phyloP scores from a whole-genome alignment of 2,329 filamentous ascomycete genomes.

The Scedosporium aurantiacum region DNA sequence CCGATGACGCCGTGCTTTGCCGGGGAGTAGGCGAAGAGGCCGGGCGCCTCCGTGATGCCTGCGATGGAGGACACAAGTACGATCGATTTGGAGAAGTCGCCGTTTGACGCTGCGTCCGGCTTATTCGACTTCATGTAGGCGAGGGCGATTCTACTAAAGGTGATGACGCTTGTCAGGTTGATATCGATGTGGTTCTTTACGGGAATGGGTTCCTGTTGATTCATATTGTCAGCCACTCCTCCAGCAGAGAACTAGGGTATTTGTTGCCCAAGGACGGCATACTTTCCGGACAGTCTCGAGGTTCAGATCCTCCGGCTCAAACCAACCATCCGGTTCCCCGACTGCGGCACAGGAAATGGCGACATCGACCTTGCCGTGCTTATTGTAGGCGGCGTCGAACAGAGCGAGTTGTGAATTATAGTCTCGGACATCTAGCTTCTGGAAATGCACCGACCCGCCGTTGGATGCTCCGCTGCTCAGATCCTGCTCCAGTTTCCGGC shows the following conservation, averaged over 20 bases:
- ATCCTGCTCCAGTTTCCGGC: neutral
- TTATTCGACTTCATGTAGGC: conserved; percentile 32
- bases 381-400: neutral
- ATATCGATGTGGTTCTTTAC: conserved; percentile 29
- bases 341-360: conserved; percentile 27
- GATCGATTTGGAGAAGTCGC: conserved; percentile 15
- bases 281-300: conserved; percentile 27
- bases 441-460: neutral
- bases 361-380: conserved; percentile 6
- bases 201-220: conserved; percentile 16
- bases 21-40: conserved; percentile 33
- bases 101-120: neutral
- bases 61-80: conserved; percentile 26
- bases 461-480: neutral
- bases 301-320: conserved; percentile 28
- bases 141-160: conserved; percentile 35
- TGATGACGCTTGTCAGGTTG: conserved; percentile 34
- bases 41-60: conserved; percentile 36
- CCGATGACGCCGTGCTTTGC: conserved; percentile 40
- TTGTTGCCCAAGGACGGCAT: conserved; percentile 19
- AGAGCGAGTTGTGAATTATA: conserved; percentile 1
- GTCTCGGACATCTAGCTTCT: conserved; percentile 5
- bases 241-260: neutral
- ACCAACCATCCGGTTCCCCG: conserved; percentile 31
- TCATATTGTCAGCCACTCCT: neutral